These are phyloP conservation scores for Cymbidium sinense DNA, from an alignment of 106 monocot species.

Conservation along the genomic window DNA sequence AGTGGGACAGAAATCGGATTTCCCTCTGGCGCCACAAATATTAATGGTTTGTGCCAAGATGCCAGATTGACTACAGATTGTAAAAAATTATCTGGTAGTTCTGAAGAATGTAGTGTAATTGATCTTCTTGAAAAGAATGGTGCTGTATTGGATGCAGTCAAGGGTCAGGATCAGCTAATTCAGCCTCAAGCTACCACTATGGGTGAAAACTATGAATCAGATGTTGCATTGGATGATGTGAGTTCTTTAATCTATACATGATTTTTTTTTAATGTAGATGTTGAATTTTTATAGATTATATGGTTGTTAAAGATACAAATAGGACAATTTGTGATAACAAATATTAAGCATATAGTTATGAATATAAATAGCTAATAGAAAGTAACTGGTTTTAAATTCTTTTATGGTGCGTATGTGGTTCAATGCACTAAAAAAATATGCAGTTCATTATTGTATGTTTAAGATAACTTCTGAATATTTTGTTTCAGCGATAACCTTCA, in stretches of 20 bases:
- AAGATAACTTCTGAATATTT: background rate
- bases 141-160: background rate
- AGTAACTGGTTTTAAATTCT: slow-evolving; percentile 2
- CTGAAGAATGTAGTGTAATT: background rate
- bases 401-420: background rate
- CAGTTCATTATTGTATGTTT: background rate
- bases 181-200: background rate
- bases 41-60: background rate
- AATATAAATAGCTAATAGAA: background rate
- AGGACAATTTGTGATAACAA: background rate
- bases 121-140: background rate
- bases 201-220: slow-evolving; percentile 2
- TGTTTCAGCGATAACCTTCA: background rate
- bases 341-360: background rate
- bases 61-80: background rate
- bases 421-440: background rate
- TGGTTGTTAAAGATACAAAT: background rate
- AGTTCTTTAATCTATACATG: background rate
- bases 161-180: background rate
- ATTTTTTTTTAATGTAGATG: background rate
- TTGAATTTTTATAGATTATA: background rate
- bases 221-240: slow-evolving; percentile 8
- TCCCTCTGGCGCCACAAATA: background rate
- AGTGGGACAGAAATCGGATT: background rate
- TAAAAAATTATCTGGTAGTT: background rate